These are phyloP conservation scores for Phyllosticta citrichinensis DNA, from an alignment of 2,329 filamentous ascomycete species.

Conservation along the genomic window DNA sequence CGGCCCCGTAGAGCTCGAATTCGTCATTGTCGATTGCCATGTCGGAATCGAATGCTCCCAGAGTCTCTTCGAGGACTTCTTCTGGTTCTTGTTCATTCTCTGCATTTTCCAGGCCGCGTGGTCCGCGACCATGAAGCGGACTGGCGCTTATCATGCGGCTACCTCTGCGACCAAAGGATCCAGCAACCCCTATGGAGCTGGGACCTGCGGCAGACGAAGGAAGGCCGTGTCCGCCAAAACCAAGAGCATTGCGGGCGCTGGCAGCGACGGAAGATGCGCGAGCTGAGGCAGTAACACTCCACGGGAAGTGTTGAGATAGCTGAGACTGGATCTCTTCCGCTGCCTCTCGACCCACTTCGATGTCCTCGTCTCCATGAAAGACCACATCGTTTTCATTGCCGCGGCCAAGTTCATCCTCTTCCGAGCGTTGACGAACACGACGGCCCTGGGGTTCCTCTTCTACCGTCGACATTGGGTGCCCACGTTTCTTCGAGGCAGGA, in stretches of 20 bases:
- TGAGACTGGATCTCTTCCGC: constrained; percentile 58
- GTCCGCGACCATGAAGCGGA: constrained; percentile 47
- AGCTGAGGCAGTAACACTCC: constrained; percentile 51
- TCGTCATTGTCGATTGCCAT: constrained; percentile 22
- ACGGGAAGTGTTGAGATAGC: constrained; percentile 54
- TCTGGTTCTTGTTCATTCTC: constrained; percentile 14
- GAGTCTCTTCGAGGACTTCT: constrained; percentile 18
- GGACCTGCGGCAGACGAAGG: constrained; percentile 23
- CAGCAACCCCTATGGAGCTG: constrained; percentile 20
- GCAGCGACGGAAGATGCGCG: constrained; percentile 39
- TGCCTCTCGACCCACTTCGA: constrained; percentile 63
- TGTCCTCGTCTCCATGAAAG: constrained; percentile 28
- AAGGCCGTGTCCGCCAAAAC: constrained; percentile 21
- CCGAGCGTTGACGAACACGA: constrained; percentile 22
- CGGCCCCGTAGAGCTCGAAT: constrained; percentile 25
- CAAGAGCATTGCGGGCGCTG: constrained; percentile 31
- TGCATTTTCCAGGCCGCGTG: constrained; percentile 18
- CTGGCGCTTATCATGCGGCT: constrained; percentile 49
- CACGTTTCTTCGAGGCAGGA: constrained; percentile 21
- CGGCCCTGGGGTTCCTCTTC: constrained; percentile 21
- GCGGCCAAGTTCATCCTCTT: constrained; percentile 24
- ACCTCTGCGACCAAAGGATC: constrained; percentile 31
- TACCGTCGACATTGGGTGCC: constrained; percentile 26
- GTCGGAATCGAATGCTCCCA: constrained; percentile 14
- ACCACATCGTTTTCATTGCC: constrained; percentile 13